A percentile compares a stretch with the other conserved stretches of the same genome.
phyloP scores from a whole-genome alignment of 495 filamentous ascomycete species.

The Penicillium ucsense region DNA sequence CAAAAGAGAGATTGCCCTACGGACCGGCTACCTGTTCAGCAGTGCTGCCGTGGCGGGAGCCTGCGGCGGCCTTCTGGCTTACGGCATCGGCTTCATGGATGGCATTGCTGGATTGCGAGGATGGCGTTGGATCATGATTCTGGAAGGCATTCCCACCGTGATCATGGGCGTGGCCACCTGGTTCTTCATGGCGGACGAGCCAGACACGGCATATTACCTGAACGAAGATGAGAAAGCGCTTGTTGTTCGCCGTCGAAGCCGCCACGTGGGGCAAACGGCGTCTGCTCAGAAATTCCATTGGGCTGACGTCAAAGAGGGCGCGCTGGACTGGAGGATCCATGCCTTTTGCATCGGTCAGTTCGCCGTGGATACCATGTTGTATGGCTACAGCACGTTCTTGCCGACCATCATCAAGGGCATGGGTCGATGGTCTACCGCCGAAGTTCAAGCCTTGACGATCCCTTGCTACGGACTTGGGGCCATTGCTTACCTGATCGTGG shows the following conservation, averaged over 20 bases:
- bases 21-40: constrained; percentile 69
- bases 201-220: constrained; percentile 53
- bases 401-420: constrained; percentile 69
- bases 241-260: constrained; percentile 31
- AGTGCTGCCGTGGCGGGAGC: constrained; percentile 67
- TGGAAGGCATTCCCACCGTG: constrained; percentile 64
- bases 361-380: constrained; percentile 62
- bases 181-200: constrained; percentile 56
- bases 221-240: constrained; percentile 48
- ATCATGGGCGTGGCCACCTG: constrained; percentile 50
- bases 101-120: constrained; percentile 50
- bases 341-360: constrained; percentile 58
- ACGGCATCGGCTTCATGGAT: constrained; percentile 63
- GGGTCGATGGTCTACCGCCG: constrained; percentile 48
- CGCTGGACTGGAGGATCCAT: constrained; percentile 59
- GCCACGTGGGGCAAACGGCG: constrained; percentile 48
- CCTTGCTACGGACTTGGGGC: constrained; percentile 66
- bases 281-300: constrained; percentile 52
- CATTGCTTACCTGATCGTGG: constrained; percentile 51
- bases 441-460: constrained; percentile 68
- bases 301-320: constrained; percentile 39
- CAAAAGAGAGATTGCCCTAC: constrained; percentile 61
- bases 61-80: constrained; percentile 66
- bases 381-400: constrained; percentile 67
- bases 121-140: constrained; percentile 50